Percentiles rank a stretch among this genome's conserved stretches.
phyloP scores from a whole-genome alignment of 345 rosid genomes.

The Luvunga scandens region DNA sequence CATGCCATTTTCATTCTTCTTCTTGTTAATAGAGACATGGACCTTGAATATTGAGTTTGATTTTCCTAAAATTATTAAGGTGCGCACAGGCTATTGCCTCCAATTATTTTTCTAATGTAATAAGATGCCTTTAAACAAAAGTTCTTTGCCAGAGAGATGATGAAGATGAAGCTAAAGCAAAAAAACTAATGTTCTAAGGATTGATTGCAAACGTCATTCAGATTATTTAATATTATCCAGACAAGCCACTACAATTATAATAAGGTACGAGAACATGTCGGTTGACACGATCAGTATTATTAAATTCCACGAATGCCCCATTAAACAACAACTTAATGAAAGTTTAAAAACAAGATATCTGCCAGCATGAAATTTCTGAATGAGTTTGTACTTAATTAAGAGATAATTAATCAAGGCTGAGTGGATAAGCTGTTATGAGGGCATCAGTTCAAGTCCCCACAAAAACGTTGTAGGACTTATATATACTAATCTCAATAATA shows the following conservation, averaged over 20 bases:
- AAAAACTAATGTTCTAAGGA: not conserved
- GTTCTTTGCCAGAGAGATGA: not conserved
- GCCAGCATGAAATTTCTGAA: not conserved
- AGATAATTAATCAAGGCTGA: no score
- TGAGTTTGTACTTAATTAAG: not conserved
- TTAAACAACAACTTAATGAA: not conserved
- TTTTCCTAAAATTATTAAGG: no score
- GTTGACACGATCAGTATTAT: not conserved
- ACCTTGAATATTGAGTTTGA: no score
- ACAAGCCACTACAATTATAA: not conserved
- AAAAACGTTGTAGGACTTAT: no score
- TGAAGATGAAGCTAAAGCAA: not conserved
- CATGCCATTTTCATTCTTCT: no score
- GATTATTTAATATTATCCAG: conserved; percentile 2
- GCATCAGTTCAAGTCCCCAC: no score
- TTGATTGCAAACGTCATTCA: not conserved
- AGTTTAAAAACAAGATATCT: not conserved
- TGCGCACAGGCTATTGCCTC: no score
- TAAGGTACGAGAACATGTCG: not conserved
- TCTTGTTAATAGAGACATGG: no score
- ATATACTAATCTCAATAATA: no score
- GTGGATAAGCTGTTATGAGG: no score
- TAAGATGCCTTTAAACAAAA: not conserved
- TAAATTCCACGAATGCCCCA: not conserved
- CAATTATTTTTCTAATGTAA: not conserved